Evolutionary conservation across 768 basidiomycete species (phyloP), one percentile per base, ranked within the genome.

Genomic region (Suillus sp.): DNA sequence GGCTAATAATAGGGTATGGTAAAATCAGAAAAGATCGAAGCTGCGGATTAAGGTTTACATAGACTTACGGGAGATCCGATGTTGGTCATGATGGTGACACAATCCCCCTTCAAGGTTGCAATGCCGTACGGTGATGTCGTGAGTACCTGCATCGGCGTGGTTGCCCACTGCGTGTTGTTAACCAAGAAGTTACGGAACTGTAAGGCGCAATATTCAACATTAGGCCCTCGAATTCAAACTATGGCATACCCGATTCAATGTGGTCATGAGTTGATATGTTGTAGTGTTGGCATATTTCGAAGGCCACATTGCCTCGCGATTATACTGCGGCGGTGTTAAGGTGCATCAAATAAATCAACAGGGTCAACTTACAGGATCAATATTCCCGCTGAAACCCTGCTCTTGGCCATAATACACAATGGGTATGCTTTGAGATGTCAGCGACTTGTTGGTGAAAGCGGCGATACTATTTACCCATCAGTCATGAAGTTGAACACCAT

Each of bases 351-450:
- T 27, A 32, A 60, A 65, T 30, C 34, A 35, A 42, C 35, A 7
- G 32, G 35, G 13, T 62, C 27, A 35, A 69, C 82, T 67, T 72
- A 90, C 88, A 40, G 91, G 91, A 69, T 93, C 91, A 9, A 72
- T 75, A 69, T 75, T 77, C 38, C 91, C 92, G 61, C 75, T 78
- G 72, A 90, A 88, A 45, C 80, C 77, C 71, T 92, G 91, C 68
- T 93, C 92, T 74, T 91, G 90, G 1, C 92, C 91, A 64, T 91
- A 91, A 72, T 93, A 93, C 13, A 91, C 83, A 64, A 93, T 86
- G 0, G 92, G 91, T 67, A 92, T 91, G n/a, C 81, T 81, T 18
- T 25, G 34, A 32, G 60, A 55, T 59, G 59, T 35, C 34, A 32
- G 34, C 47, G 43, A 56, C 20, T 35, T 27, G 14, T 22, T 14